Evolutionary conservation across 257 asterid genomes (phyloP), one percentile per base, ranked within the genome.

Genomic region (Scutellaria minor): DNA sequence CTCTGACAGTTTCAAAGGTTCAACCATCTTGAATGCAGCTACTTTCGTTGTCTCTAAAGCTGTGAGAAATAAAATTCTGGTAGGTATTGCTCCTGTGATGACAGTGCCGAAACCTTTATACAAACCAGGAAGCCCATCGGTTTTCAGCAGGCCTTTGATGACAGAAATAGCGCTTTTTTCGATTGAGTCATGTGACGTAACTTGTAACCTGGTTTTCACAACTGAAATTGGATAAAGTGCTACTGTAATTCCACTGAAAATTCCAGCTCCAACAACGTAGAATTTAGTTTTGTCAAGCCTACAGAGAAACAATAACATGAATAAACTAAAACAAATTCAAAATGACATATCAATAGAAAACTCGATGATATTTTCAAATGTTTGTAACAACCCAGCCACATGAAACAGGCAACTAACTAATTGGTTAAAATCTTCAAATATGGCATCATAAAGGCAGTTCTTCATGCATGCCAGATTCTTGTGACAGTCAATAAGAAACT

Each of bases 221-320:
- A 92, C 95, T 31, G 98, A 92, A 70, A 90, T 88, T 48, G 98
- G 98, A 78, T 92, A 92, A 35, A 92, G 91, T 72, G 91, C 96
- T 60, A 90, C 88, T 4, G 96, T 90, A 57, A 92, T 66, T 66
- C 96, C 96, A 39, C 90, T 78, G 75, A 92, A 92, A 42, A 92
- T 90, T 56, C 98, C 98, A 75, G 98, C 98, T 73, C 98, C 98
- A 57, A 84, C 85, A 42, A 92, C 83, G 66, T 88, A 92, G 80
- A 90, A 92, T 85, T 85, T 92, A 6, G 87, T 80, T 72, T 92
- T 92, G 77, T 92, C 94, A 75, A 92, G 98, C 87, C 97, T 92
- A 85, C 81, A 71, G 44, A 59, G 71, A 50, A 68, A 56, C 61
- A 48, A 68, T 46, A 14, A 31, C 35, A 64, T 31, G 42, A 79